Evolutionary conservation across 768 basidiomycete species (phyloP).

Genomic region (Cystobasidium onofrii): DNA sequence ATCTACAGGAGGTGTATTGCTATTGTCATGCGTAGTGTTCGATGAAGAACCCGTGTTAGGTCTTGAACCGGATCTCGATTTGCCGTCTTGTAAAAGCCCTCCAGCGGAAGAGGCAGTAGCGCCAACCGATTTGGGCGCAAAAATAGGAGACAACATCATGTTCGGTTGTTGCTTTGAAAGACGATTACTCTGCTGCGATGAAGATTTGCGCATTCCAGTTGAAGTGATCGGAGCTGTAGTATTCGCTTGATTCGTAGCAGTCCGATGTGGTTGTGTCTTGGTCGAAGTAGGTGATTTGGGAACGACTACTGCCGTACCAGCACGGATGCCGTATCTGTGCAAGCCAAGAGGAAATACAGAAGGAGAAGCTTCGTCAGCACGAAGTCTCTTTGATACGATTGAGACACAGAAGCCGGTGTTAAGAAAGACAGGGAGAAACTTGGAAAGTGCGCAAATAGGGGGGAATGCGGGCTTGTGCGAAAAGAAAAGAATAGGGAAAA

Average conservation of each 20-base stretch:
- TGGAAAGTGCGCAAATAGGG: not conserved
- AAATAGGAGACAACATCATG: not conserved
- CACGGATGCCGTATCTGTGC: not conserved
- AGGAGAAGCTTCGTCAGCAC: too few species aligned
- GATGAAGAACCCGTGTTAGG: not conserved
- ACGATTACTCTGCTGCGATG: conserved; percentile 1
- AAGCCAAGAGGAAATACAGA: too few species aligned
- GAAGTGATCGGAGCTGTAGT: not conserved
- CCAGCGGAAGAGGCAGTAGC: not conserved
- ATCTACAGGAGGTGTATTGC: not conserved
- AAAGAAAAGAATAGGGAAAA: not conserved
- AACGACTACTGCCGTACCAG: not conserved
- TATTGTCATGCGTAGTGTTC: not conserved
- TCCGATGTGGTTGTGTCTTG: not conserved
- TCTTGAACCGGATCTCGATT: not conserved
- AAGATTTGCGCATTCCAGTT: not conserved
- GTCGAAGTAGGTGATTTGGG: not conserved
- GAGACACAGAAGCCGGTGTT: not conserved
- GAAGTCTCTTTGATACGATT: not conserved
- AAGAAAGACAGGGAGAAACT: not conserved
- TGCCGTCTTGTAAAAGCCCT: not conserved
- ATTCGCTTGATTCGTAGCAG: not conserved
- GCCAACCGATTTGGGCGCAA: not conserved
- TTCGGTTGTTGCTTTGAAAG: not conserved
- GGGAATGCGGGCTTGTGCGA: not conserved